Percentiles rank a stretch among this genome's conserved stretches.
Conservation (phyloP, 331 rosid genomes). For the Quercus tomentella region DNA sequence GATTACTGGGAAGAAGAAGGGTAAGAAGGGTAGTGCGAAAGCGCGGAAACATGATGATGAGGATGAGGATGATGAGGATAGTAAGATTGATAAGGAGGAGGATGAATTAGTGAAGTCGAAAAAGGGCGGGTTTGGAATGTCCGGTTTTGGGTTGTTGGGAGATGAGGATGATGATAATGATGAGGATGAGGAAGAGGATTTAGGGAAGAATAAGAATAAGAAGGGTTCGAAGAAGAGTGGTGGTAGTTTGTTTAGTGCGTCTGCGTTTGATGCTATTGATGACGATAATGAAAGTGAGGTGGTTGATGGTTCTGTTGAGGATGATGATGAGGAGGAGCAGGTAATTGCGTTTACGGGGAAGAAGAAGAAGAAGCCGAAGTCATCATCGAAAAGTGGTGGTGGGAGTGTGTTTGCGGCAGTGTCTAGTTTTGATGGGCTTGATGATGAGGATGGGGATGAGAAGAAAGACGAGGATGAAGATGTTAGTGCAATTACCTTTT, state of each 20-base stretch:
- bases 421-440: conserved; percentile 41
- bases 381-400: conserved; percentile 25
- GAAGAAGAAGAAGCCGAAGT: conserved; percentile 73
- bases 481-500: conserved; percentile 45
- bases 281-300: conserved; percentile 50
- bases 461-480: conserved; percentile 55
- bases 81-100: conserved; percentile 16
- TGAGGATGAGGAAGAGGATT: conserved; percentile 27
- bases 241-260: conserved; percentile 46
- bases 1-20: conserved; percentile 64
- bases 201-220: conserved; percentile 53
- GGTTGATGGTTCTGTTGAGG: conserved; percentile 26
- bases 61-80: not conserved
- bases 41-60: conserved; percentile 32
- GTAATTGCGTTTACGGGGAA: conserved; percentile 58
- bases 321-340: conserved; percentile 43
- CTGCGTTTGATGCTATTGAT: conserved; percentile 52
- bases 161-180: conserved; percentile 47
- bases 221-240: conserved; percentile 45
- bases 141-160: conserved; percentile 66
- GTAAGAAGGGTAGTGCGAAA: conserved; percentile 57
- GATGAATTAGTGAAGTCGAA: conserved; percentile 56
- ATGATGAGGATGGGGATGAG: conserved; percentile 46
- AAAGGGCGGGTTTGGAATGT: conserved; percentile 48
- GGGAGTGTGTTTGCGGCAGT: conserved; percentile 32